Base-by-base conservation (phyloP, 495 filamentous ascomycete species). In the Pseudomonodictys pantanalensis region DNA sequence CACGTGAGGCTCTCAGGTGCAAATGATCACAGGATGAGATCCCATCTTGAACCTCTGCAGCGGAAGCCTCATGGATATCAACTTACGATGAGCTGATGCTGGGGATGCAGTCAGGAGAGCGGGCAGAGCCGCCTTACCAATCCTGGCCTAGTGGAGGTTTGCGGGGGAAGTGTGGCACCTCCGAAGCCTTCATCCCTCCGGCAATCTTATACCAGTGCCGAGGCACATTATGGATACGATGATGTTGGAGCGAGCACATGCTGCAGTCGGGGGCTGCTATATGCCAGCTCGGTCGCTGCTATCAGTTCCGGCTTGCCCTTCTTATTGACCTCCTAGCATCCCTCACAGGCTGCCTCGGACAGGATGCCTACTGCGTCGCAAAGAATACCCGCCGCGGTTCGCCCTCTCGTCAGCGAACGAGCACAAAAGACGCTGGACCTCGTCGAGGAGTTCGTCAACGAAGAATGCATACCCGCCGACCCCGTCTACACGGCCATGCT, bases 371-470 rank as follows among this genome's bases (percentile, higher is more conserved):
- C 67, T 12, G 64, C 64, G 6, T 67, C 67, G n/a, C 25, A 53
- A 18, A 58, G 47, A 26, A 69, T 69, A 28, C 66, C 68, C 11
- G 43, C 59, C 22, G 58, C 62, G 26, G 66, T 69, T n/a, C 52
- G 59, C 20, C 52, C 63, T 29, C 52, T 56, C 17, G 87, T 95
- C 50, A 90, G 88, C 78, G 88, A 91, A 22, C 79, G 79, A 52
- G 90, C 89, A 38, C 85, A 81, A 76, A 79, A 86, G 74, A 86
- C 79, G 28, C 76, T 85, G 42, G 81, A 84, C 66, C 58, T 82
- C 67, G 82, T 95, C 54, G 85, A 89, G 70, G 88, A 88, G 68
- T 96, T 96, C 68, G 91, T 96, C 54, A 89, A 95, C 67, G 89
- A 90, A 70, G 89, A 93, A 73, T 95, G 89, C 71, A 85, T 91